phyloP scores from a whole-genome alignment of 768 basidiomycete genomes.

The Russula sp. region DNA sequence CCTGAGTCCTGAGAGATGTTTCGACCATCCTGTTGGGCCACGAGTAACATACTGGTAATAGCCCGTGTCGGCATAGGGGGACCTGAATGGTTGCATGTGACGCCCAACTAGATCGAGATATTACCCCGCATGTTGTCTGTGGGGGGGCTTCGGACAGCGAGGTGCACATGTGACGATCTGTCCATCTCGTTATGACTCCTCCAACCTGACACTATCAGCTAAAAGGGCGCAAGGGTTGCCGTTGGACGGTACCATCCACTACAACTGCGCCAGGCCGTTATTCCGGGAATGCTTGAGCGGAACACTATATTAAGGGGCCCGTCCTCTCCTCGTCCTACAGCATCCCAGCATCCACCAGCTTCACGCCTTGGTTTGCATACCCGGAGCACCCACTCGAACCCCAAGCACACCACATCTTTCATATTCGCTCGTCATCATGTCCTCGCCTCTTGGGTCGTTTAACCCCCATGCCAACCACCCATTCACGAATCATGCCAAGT shows the following conservation, averaged over 20 bases:
- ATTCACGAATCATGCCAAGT: conserved; percentile 41
- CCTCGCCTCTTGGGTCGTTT: conserved; percentile 39
- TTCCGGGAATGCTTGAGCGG: conserved; percentile 1
- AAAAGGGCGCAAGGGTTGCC: conserved; percentile 17
- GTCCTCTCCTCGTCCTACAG: conserved; percentile 1
- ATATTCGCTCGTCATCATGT: conserved; percentile 26
- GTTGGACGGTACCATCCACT: not conserved
- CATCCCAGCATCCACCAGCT: conserved; percentile 1
- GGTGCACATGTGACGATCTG: conserved; percentile 19
- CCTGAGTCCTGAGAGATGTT: conserved; percentile 1
- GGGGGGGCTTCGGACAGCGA: conserved; percentile 8
- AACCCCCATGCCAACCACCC: conserved; percentile 55
- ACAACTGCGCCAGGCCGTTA: conserved; percentile 1
- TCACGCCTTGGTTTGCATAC: not conserved
- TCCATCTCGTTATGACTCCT: conserved; percentile 10
- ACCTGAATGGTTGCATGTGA: conserved; percentile 10
- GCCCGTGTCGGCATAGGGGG: conserved; percentile 8
- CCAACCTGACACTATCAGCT: not conserved
- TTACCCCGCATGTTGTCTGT: conserved; percentile 19
- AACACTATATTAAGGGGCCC: conserved; percentile 16
- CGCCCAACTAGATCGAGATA: conserved; percentile 2
- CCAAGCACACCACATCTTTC: not conserved
- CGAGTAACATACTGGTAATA: conserved; percentile 7
- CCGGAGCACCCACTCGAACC: not conserved
- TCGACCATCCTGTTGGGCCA: conserved; percentile 5